phyloP scores from a whole-genome alignment of 2,329 filamentous ascomycete genomes.

The Sarocladium brachiariae region DNA sequence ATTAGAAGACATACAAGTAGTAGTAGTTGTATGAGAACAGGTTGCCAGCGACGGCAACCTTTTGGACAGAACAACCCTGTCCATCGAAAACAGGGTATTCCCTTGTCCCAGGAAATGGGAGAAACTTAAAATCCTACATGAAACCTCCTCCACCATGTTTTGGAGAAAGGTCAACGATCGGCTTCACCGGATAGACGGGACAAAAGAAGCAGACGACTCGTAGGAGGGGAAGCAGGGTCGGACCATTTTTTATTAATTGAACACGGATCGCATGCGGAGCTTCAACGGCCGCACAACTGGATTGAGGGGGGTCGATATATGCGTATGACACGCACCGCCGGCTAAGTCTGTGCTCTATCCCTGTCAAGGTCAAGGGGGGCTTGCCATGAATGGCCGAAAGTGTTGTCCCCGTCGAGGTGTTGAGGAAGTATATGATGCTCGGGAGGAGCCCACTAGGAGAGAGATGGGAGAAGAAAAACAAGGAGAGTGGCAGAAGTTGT shows the following conservation, averaged over 20 bases:
- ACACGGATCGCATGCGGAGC: not conserved
- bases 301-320: constrained; percentile 5
- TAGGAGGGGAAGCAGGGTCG: no score
- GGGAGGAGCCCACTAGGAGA: no score
- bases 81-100: no score
- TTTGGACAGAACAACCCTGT: no score
- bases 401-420: not conserved
- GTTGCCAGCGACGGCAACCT: no score
- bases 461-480: no score
- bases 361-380: not conserved
- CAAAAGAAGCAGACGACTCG: not conserved
- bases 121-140: no score
- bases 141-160: no score
- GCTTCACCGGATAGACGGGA: not conserved
- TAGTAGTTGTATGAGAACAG: no score
- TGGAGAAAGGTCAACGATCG: not conserved
- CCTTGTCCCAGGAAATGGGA: no score
- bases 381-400: not conserved
- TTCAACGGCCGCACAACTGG: not conserved
- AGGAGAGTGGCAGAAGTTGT: no score
- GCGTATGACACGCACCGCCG: not conserved
- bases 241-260: not conserved
- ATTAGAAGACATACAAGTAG: no score
- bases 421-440: not conserved
- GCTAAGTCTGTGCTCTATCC: not conserved